phyloP scores from a whole-genome alignment of 2,329 filamentous ascomycete species.

The Neonectria ditissima region DNA sequence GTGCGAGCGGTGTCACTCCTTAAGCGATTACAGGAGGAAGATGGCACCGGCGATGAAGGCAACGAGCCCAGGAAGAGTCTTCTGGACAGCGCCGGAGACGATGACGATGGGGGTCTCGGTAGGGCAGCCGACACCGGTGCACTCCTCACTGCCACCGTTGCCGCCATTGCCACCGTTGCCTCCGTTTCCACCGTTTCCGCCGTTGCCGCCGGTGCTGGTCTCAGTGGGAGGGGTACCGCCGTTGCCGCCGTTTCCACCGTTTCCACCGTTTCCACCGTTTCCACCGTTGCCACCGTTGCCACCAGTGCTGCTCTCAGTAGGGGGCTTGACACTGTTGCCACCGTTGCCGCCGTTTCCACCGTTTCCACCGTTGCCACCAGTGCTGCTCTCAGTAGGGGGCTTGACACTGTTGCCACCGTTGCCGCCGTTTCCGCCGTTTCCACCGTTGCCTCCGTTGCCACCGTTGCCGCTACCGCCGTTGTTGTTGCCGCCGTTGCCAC shows the following conservation, averaged over 20 bases:
- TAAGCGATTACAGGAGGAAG: slow-evolving; percentile 42
- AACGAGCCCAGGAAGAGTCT: slow-evolving; percentile 39
- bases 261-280: neutral
- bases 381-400: neutral
- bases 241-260: neutral
- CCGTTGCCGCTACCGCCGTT: neutral
- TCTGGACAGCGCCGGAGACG: slow-evolving; percentile 42
- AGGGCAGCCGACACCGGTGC: neutral
- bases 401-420: neutral
- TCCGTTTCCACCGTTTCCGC: neutral
- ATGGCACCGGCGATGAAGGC: slow-evolving; percentile 40
- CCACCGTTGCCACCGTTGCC: neutral
- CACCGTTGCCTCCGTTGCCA: neutral
- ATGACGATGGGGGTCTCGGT: slow-evolving; percentile 33
- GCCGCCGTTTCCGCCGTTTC: neutral
- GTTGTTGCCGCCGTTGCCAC: neutral
- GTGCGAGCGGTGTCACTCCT: neutral
- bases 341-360: no score
- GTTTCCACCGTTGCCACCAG: neutral
- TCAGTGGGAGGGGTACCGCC: neutral
- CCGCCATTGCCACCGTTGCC: neutral
- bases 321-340: no score
- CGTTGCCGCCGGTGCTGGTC: neutral
- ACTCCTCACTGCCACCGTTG: neutral
- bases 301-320: no score